These are phyloP conservation scores for Tephrocybe sp. DNA, from an alignment of 768 basidiomycete species.

Conservation along the genomic window DNA sequence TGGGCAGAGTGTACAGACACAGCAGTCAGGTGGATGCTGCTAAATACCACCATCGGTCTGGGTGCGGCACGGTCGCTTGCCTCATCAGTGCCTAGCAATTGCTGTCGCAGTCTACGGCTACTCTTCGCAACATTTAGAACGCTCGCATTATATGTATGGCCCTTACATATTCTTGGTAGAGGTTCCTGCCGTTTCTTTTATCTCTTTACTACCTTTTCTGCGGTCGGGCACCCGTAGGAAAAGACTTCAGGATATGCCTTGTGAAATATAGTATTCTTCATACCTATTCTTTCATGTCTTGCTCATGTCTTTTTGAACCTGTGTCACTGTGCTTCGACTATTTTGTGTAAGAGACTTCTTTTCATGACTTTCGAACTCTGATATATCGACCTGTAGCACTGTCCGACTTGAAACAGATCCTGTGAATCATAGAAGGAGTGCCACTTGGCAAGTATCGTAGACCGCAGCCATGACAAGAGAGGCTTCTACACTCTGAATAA, in stretches of 20 bases:
- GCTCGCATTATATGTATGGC: constrained; percentile 30
- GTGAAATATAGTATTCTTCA: constrained; percentile 21
- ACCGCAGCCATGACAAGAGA: too few species aligned
- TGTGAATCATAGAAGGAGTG: not conserved
- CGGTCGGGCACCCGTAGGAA: constrained; percentile 16
- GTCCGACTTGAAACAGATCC: not conserved
- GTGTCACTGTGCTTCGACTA: not conserved
- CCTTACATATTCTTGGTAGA: constrained; percentile 36
- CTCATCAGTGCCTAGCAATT: constrained; percentile 11
- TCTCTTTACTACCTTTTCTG: constrained; percentile 11
- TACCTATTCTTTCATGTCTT: constrained; percentile 5
- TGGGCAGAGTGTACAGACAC: constrained; percentile 80
- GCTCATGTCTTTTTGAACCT: not conserved
- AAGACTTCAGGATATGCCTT: constrained; percentile 17
- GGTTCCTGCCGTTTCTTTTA: constrained; percentile 19
- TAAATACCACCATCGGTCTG: constrained; percentile 34
- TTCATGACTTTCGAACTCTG: constrained; percentile 1
- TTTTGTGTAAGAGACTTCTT: constrained; percentile 3
- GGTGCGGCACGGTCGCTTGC: not conserved
- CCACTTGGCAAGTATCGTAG: too few species aligned
- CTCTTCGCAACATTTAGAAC: constrained; percentile 16
- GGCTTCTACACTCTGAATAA: too few species aligned
- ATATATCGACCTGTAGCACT: constrained; percentile 4
- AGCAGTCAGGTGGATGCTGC: constrained; percentile 76
- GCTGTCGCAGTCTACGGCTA: constrained; percentile 14